phyloP scores from a whole-genome alignment of 306 rosid species.

The Cucurbita pepo region DNA sequence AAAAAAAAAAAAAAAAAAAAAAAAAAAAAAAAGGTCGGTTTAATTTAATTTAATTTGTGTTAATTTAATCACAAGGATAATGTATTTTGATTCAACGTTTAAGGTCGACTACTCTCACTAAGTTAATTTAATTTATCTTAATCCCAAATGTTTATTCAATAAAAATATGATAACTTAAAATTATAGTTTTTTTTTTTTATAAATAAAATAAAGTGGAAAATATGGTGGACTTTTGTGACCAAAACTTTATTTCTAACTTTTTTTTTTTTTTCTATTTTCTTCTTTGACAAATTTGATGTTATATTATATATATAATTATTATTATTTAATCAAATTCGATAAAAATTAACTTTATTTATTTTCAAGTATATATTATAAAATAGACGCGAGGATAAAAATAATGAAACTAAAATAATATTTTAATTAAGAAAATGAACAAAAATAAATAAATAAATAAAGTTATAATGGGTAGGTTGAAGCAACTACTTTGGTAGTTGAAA shows the following conservation, averaged over 20 bases:
- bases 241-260: background rate
- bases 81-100: background rate
- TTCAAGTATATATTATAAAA: too few relatives aligned
- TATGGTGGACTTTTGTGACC: background rate
- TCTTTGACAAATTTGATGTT: background rate
- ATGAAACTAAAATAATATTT: too few relatives aligned
- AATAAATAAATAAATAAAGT: too few relatives aligned
- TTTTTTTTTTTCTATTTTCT: background rate
- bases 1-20: background rate
- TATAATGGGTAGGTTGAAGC: background rate
- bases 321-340: too few relatives aligned
- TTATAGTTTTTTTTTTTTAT: background rate
- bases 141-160: background rate
- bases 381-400: too few relatives aligned
- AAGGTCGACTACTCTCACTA: background rate
- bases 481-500: background rate
- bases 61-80: background rate
- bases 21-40: background rate
- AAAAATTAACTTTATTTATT: too few relatives aligned
- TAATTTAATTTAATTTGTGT: background rate
- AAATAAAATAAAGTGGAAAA: background rate
- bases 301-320: too few relatives aligned
- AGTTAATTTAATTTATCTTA: background rate
- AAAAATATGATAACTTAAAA: background rate
- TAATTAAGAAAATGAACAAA: too few relatives aligned